Evolutionary conservation across 2,329 filamentous ascomycete genomes (phyloP).

Genomic region (Parascedosporium putredinis): DNA sequence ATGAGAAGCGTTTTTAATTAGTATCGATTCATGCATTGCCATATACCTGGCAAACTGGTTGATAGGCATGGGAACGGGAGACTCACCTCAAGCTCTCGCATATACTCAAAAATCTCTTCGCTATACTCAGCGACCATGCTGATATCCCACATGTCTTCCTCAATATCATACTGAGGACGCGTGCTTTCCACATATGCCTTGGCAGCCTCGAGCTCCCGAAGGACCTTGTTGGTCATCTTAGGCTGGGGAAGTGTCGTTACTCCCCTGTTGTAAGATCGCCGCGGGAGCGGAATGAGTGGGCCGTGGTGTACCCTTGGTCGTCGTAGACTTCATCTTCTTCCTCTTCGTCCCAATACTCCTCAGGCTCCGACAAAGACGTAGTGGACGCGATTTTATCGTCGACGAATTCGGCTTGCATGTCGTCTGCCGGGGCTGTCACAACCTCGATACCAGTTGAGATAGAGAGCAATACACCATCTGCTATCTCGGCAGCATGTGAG

Average conservation of each 20-base stretch:
- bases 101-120: constrained; percentile 90
- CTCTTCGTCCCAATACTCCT: constrained; percentile 71
- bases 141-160: constrained; percentile 85
- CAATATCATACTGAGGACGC: constrained; percentile 61
- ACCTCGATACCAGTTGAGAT: background rate
- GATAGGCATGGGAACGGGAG: no score
- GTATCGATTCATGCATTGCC: no score
- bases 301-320: constrained; percentile 61
- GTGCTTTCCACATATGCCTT: constrained; percentile 59
- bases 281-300: constrained; percentile 65
- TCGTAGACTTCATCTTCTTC: constrained; percentile 57
- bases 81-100: constrained; percentile 76
- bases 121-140: constrained; percentile 97
- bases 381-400: constrained; percentile 6
- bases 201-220: constrained; percentile 60
- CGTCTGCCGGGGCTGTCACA: background rate
- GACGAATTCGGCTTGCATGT: constrained; percentile 1
- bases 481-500: background rate
- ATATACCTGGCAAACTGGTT: no score
- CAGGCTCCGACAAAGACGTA: constrained; percentile 27
- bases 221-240: constrained; percentile 55
- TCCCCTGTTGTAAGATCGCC: constrained; percentile 47
- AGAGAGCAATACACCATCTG: background rate
- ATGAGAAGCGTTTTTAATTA: background rate
- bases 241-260: constrained; percentile 58